phyloP scores from a whole-genome alignment of 1,284 basidiomycete species.

The Puccinia brachypodii region DNA sequence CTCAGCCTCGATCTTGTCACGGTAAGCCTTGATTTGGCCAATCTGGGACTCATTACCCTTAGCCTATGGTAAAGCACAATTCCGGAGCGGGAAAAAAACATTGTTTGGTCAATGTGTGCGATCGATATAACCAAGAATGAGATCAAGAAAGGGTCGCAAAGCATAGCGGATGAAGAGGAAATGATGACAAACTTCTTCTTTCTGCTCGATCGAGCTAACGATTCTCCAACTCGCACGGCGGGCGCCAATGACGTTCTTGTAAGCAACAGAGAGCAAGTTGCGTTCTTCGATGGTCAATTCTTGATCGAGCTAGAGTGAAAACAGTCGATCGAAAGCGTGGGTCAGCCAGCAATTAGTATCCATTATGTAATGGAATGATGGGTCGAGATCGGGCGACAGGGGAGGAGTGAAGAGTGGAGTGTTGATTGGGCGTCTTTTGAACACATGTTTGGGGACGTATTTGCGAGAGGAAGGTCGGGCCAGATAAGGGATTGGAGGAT shows the following conservation, averaged over 20 bases:
- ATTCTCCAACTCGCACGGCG: constrained; percentile 62
- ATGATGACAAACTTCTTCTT: constrained; percentile 58
- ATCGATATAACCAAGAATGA: too few relatives aligned
- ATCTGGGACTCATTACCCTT: constrained; percentile 56
- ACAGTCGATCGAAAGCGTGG: background rate
- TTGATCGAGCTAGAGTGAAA: constrained; percentile 52
- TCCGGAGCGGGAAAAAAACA: background rate
- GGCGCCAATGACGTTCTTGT: constrained; percentile 62
- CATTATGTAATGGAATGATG: background rate
- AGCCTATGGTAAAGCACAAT: constrained; percentile 46
- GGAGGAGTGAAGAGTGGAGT: background rate
- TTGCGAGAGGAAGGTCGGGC: background rate
- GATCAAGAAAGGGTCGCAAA: background rate
- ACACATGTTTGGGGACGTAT: background rate
- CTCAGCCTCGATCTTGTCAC: constrained; percentile 56
- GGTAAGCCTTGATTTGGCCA: constrained; percentile 56
- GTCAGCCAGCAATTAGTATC: background rate
- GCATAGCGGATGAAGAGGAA: constrained; percentile 26
- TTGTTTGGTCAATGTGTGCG: background rate
- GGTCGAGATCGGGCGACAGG: background rate
- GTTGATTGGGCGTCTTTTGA: background rate
- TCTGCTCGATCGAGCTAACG: constrained; percentile 61
- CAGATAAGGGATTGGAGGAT: background rate
- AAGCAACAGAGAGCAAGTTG: constrained; percentile 61
- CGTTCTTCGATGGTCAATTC: constrained; percentile 61